Conservation (phyloP, 495 filamentous ascomycete genomes). For the Daldinia decipiens region DNA sequence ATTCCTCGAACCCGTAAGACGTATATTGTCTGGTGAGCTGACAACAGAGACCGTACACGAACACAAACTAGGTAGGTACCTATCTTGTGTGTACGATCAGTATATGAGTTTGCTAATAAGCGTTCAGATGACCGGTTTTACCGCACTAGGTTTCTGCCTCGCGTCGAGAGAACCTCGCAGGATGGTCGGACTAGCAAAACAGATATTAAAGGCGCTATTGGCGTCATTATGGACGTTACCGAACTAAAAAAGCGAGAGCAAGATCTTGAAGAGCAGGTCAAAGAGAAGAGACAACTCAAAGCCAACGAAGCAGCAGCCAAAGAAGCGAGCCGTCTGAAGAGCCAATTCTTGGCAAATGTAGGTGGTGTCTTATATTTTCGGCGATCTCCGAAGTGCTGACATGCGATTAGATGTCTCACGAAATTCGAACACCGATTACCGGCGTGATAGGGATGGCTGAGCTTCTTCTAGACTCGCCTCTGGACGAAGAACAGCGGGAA, state of each 20-base stretch:
- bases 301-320: slow-evolving; percentile 75
- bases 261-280: slow-evolving; percentile 65
- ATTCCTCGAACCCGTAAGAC: slow-evolving; percentile 64
- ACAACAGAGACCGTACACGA: slow-evolving; percentile 61
- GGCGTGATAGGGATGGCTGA: slow-evolving; percentile 82
- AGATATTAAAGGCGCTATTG: slow-evolving; percentile 72
- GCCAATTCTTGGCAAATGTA: slow-evolving; percentile 72
- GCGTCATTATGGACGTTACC: slow-evolving; percentile 74
- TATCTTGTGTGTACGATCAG: background rate
- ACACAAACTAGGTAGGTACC: slow-evolving; percentile 55
- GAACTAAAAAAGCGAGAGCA: slow-evolving; percentile 68
- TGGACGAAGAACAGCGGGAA: slow-evolving; percentile 75
- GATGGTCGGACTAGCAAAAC: slow-evolving; percentile 56
- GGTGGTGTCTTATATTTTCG: slow-evolving; percentile 8
- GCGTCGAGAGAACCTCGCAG: slow-evolving; percentile 59
- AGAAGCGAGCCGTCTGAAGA: slow-evolving; percentile 75
- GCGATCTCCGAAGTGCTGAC: slow-evolving; percentile 13
- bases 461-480: slow-evolving; percentile 71
- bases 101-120: slow-evolving; percentile 28
- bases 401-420: slow-evolving; percentile 76
- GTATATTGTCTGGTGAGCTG: slow-evolving; percentile 64
- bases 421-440: slow-evolving; percentile 77
- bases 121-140: slow-evolving; percentile 65
- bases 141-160: slow-evolving; percentile 70
- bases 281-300: slow-evolving; percentile 69